These are phyloP conservation scores for Fusarium chlamydosporum DNA, from an alignment of 2,329 filamentous ascomycete species.

Conservation along the genomic window DNA sequence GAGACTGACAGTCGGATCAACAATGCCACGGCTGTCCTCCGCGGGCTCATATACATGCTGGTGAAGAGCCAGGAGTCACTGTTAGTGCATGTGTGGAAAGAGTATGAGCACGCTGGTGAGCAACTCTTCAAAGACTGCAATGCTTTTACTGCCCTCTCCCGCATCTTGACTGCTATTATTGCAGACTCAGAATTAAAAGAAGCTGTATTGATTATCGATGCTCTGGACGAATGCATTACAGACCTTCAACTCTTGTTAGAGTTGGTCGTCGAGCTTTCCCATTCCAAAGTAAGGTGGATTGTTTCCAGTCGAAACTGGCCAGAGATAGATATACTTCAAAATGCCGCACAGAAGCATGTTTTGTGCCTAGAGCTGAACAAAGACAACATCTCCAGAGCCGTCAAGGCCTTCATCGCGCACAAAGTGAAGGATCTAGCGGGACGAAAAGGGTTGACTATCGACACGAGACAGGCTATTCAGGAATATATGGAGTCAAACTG, in stretches of 20 bases:
- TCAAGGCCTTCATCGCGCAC: constrained; percentile 34
- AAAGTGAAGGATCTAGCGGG: background rate
- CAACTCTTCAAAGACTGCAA: constrained; percentile 58
- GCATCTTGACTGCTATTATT: constrained; percentile 59
- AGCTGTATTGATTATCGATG: constrained; percentile 60
- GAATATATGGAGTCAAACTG: background rate
- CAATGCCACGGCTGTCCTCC: constrained; percentile 58
- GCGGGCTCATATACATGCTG: constrained; percentile 61
- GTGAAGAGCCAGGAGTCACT: constrained; percentile 19
- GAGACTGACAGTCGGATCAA: constrained; percentile 57
- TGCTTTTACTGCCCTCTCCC: constrained; percentile 54
- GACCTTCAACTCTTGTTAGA: constrained; percentile 53
- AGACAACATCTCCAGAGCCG: constrained; percentile 54
- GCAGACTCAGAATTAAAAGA: constrained; percentile 31
- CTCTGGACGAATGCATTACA: constrained; percentile 61
- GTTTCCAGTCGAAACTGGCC: constrained; percentile 61
- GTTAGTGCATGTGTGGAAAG: constrained; percentile 23
- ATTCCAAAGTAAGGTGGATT: constrained; percentile 57
- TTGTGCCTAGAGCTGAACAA: constrained; percentile 58
- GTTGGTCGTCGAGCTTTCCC: constrained; percentile 20
- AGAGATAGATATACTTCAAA: constrained; percentile 51
- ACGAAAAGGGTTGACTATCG: background rate
- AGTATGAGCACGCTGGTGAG: constrained; percentile 54
- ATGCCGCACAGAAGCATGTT: constrained; percentile 38
- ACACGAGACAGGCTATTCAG: background rate